A percentile compares a stretch with the other conserved stretches of the same genome.
phyloP scores from a whole-genome alignment of 1,284 basidiomycete species.

The Agaricales sp. region DNA sequence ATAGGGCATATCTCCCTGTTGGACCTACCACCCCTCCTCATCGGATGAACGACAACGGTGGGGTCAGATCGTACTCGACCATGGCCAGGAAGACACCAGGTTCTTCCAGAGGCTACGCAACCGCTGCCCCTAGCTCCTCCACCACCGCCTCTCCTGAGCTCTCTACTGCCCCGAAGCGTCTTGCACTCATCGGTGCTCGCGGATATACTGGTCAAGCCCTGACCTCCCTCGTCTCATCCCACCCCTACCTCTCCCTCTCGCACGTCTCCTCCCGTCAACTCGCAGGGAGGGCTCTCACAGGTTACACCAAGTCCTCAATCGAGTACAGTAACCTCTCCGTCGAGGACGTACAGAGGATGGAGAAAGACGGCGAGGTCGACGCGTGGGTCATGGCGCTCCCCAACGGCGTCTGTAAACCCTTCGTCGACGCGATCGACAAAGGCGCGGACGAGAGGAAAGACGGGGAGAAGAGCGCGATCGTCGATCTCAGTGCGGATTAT shows the following conservation, averaged over 20 bases:
- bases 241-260: conserved; percentile 82
- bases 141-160: conserved; percentile 14
- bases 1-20: conserved; percentile 84
- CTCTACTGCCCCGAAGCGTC: conserved; percentile 66
- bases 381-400: conserved; percentile 98
- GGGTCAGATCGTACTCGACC: conserved; percentile 63
- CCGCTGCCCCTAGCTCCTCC: conserved; percentile 29
- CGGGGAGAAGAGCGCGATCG: conserved; percentile 63
- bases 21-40: conserved; percentile 71
- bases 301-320: conserved; percentile 75
- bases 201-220: conserved; percentile 94
- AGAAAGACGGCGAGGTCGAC: conserved; percentile 81
- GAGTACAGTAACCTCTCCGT: conserved; percentile 74
- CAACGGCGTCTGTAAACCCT: conserved; percentile 95
- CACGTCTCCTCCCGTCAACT: conserved; percentile 97
- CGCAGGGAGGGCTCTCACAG: conserved; percentile 71
- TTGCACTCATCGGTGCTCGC: conserved; percentile 94
- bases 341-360: conserved; percentile 78
- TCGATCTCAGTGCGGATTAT: conserved; percentile 94
- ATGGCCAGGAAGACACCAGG: conserved; percentile 43
- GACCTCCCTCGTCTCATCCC: conserved; percentile 73
- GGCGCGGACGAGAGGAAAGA: conserved; percentile 45
- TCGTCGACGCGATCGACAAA: conserved; percentile 89
- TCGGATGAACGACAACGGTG: conserved; percentile 26
- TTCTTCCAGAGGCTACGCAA: conserved; percentile 53